These are phyloP conservation scores for Quercus cerris DNA, from an alignment of 306 rosid species.

Conservation along the genomic window DNA sequence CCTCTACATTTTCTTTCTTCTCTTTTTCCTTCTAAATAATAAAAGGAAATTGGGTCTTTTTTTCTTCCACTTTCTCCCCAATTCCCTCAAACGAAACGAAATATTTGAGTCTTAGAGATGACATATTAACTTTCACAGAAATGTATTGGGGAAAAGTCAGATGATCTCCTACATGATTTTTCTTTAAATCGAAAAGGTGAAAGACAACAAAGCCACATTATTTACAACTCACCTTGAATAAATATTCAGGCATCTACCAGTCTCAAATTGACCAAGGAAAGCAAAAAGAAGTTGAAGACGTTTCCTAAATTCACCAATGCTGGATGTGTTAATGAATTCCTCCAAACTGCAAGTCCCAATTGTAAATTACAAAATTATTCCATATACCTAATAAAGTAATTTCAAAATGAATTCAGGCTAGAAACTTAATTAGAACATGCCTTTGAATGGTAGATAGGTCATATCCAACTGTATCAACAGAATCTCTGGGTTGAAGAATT, in stretches of 20 bases:
- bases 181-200: background rate
- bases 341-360: slow-evolving; percentile 60
- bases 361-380: slow-evolving; percentile 6
- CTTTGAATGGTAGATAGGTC: slow-evolving; percentile 44
- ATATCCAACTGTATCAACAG: slow-evolving; percentile 21
- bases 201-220: slow-evolving; percentile 2
- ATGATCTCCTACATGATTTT: background rate
- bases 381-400: slow-evolving; percentile 8
- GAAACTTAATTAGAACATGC: slow-evolving; percentile 31
- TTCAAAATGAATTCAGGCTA: background rate
- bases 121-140: background rate
- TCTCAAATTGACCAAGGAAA: slow-evolving; percentile 73
- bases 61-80: too few relatives aligned
- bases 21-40: too few relatives aligned
- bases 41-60: too few relatives aligned
- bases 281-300: slow-evolving; percentile 93
- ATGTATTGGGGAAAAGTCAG: background rate
- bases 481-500: slow-evolving; percentile 38
- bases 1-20: too few relatives aligned
- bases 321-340: slow-evolving; percentile 79
- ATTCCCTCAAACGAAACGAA: too few relatives aligned
- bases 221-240: slow-evolving; percentile 45
- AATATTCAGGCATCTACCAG: slow-evolving; percentile 34
- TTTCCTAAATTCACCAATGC: slow-evolving; percentile 79
- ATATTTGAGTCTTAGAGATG: background rate